phyloP scores from a whole-genome alignment of 768 basidiomycete genomes.

The Tricholoma furcatifolium region DNA sequence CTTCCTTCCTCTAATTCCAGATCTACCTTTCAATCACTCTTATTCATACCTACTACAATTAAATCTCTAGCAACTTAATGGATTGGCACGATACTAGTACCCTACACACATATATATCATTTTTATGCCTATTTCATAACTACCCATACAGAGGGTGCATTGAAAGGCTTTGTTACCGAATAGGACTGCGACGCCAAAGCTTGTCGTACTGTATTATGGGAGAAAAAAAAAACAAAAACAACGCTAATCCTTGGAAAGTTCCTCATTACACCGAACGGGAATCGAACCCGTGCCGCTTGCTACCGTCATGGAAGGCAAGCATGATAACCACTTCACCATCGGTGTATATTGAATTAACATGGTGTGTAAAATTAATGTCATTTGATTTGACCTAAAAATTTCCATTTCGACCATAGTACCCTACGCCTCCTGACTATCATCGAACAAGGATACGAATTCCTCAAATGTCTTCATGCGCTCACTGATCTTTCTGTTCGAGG shows the following conservation, averaged over 20 bases:
- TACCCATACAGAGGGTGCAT: too few relatives aligned
- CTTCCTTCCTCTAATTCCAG: not conserved
- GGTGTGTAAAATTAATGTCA: too few relatives aligned
- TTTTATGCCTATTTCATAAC: slow-evolving; percentile 10
- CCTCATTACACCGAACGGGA: too few relatives aligned
- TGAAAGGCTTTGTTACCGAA: too few relatives aligned
- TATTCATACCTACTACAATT: not conserved
- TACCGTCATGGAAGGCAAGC: slow-evolving; percentile 73
- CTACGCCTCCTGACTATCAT: slow-evolving; percentile 19
- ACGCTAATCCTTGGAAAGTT: too few relatives aligned
- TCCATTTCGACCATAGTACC: not conserved
- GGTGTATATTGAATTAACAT: too few relatives aligned
- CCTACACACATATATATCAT: slow-evolving; percentile 5
- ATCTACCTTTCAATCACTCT: not conserved
- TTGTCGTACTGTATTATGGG: too few relatives aligned
- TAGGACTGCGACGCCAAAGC: too few relatives aligned
- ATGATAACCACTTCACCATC: slow-evolving; percentile 93
- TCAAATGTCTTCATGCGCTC: slow-evolving; percentile 42
- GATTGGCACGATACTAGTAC: slow-evolving; percentile 2
- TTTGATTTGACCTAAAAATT: too few relatives aligned
- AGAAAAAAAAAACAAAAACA: too few relatives aligned
- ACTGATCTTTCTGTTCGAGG: slow-evolving; percentile 28
- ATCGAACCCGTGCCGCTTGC: too few relatives aligned
- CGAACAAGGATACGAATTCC: slow-evolving; percentile 41
- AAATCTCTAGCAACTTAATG: not conserved